These are phyloP conservation scores for Phialocephala sp. DNA, from an alignment of 2,329 filamentous ascomycete genomes.

Conservation along the genomic window DNA sequence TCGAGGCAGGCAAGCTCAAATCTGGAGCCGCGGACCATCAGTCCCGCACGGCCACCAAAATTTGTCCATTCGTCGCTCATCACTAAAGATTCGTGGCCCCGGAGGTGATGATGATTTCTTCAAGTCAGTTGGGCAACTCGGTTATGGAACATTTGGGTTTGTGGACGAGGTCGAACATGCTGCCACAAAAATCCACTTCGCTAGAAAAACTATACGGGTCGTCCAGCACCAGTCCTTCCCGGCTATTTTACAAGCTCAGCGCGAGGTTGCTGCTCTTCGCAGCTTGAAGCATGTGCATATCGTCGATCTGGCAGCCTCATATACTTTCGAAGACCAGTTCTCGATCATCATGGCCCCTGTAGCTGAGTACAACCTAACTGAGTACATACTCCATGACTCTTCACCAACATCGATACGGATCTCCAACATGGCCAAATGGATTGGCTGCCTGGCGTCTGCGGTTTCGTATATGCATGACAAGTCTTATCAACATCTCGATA, in stretches of 20 bases:
- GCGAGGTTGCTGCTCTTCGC: conserved; percentile 15
- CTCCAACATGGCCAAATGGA: conserved; percentile 18
- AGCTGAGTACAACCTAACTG: conserved; percentile 11
- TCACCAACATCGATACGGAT: background rate
- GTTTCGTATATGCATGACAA: conserved; percentile 17
- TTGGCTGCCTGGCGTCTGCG: conserved; percentile 16
- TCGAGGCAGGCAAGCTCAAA: background rate
- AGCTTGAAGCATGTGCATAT: conserved; percentile 16
- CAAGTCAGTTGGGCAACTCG: conserved; percentile 12
- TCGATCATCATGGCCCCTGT: conserved; percentile 20
- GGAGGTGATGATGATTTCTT: background rate
- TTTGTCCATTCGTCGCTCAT: background rate
- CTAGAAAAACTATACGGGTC: conserved; percentile 15
- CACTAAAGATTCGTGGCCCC: background rate
- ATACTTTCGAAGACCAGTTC: conserved; percentile 15
- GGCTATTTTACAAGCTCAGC: conserved; percentile 5
- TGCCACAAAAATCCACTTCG: conserved; percentile 5
- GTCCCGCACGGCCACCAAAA: background rate
- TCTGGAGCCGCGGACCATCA: background rate
- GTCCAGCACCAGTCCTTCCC: background rate
- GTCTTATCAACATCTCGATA: conserved; percentile 20
- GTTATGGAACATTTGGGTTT: conserved; percentile 14
- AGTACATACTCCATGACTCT: conserved; percentile 13
- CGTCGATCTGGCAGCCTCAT: conserved; percentile 12
- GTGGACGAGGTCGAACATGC: conserved; percentile 18